Conservation (phyloP, 176 grass and related monocot genomes). For the Neostapfia colusana region DNA sequence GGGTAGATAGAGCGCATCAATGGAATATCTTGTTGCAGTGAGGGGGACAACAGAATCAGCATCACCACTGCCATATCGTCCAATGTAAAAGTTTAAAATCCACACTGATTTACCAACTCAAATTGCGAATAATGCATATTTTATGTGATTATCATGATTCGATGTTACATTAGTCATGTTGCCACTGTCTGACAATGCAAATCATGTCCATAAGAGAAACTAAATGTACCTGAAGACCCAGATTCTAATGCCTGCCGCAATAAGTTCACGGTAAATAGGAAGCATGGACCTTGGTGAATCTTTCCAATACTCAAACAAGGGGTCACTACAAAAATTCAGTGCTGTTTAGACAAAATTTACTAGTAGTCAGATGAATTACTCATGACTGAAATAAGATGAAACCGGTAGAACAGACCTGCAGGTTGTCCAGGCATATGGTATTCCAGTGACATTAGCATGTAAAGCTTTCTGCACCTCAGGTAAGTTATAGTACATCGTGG, state of each 20-base stretch:
- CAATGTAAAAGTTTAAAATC: constrained; percentile 12
- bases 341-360: constrained; percentile 6
- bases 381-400: constrained; percentile 21
- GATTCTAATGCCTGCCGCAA: constrained; percentile 62
- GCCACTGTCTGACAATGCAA: background rate
- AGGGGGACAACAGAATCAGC: constrained; percentile 76
- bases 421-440: constrained; percentile 58
- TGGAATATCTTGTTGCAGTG: constrained; percentile 70
- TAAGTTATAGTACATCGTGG: constrained; percentile 72
- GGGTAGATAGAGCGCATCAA: constrained; percentile 68
- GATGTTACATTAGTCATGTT: constrained; percentile 5
- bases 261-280: constrained; percentile 78
- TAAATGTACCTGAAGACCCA: constrained; percentile 79
- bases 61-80: constrained; percentile 58
- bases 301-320: constrained; percentile 47
- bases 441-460: constrained; percentile 71
- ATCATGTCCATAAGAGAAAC: constrained; percentile 10
- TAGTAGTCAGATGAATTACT: background rate
- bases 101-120: background rate
- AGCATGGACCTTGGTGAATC: constrained; percentile 78
- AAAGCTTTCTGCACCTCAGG: constrained; percentile 86
- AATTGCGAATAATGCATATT: background rate
- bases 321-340: constrained; percentile 41
- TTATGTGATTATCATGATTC: background rate
- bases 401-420: constrained; percentile 65